These are phyloP conservation scores for Kurtzmaniella fragi DNA, from an alignment of 805 yeast genomes.

Conservation along the genomic window DNA sequence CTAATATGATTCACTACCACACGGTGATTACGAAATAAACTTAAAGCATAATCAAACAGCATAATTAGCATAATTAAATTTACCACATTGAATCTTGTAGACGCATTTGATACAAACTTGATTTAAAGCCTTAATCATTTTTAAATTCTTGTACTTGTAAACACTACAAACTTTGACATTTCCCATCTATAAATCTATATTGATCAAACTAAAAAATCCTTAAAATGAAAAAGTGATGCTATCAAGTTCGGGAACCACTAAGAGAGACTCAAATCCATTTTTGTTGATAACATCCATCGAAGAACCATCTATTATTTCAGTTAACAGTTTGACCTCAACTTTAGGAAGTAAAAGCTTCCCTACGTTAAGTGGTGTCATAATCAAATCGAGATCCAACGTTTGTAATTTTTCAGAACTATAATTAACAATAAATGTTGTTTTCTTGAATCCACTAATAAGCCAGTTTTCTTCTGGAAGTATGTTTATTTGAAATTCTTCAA, in stretches of 20 bases:
- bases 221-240: constrained; percentile 58
- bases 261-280: constrained; percentile 63
- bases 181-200: too few relatives aligned
- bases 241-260: constrained; percentile 68
- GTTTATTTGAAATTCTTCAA: constrained; percentile 38
- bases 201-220: too few relatives aligned
- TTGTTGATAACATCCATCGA: constrained; percentile 57
- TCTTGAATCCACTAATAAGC: constrained; percentile 72
- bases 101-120: too few relatives aligned
- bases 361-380: constrained; percentile 67
- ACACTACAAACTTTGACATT: too few relatives aligned
- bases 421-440: constrained; percentile 43
- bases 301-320: constrained; percentile 25
- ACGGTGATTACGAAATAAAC: not conserved
- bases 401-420: constrained; percentile 7
- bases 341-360: constrained; percentile 72
- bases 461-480: constrained; percentile 62
- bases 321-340: constrained; percentile 35
- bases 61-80: too few relatives aligned
- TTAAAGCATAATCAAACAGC: too few relatives aligned
- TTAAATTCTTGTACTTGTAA: too few relatives aligned
- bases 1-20: constrained; percentile 3
- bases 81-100: too few relatives aligned
- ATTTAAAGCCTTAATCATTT: too few relatives aligned
- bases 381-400: constrained; percentile 28